A percentile compares a stretch with the other conserved stretches of the same genome.
Conservation (phyloP, 257 asterid species). For the Rhazya stricta region DNA sequence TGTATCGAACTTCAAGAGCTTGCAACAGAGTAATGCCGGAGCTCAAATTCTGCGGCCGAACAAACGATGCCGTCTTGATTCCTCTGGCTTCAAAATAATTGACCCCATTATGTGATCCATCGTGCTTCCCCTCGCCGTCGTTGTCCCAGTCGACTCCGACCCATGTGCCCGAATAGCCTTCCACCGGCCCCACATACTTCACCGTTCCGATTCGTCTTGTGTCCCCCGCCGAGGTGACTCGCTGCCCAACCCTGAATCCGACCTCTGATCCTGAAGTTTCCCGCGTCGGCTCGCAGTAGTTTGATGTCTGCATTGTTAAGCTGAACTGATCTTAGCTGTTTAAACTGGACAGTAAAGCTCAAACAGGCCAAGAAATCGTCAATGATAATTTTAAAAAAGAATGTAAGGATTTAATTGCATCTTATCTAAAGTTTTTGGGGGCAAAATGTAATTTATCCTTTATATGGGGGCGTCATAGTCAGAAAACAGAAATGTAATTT, state of each 20-base stretch:
- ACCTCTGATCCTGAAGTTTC: background rate
- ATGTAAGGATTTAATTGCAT: background rate
- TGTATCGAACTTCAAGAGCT: constrained; percentile 77
- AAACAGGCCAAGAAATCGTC: background rate
- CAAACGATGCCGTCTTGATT: constrained; percentile 64
- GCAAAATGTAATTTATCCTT: background rate
- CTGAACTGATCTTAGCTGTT: background rate
- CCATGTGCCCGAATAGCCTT: constrained; percentile 72
- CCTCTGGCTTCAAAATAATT: constrained; percentile 67
- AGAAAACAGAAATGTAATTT: too few species aligned
- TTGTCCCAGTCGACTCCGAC: constrained; percentile 90
- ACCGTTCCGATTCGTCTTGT: constrained; percentile 63
- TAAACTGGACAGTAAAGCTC: too few species aligned
- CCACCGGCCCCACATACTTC: constrained; percentile 69
- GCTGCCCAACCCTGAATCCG: constrained; percentile 51
- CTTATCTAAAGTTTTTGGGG: background rate
- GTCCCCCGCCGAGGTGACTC: constrained; percentile 59
- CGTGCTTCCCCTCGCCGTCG: constrained; percentile 82
- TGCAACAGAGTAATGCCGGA: constrained; percentile 61
- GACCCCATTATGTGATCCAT: constrained; percentile 68
- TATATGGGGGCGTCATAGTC: background rate
- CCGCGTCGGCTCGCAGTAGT: constrained; percentile 3
- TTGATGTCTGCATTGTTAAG: constrained; percentile 10
- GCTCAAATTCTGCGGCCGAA: constrained; percentile 61
- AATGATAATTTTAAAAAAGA: background rate